phyloP scores from a whole-genome alignment of 345 rosid genomes.

The Diplotaxis tenuifolia region DNA sequence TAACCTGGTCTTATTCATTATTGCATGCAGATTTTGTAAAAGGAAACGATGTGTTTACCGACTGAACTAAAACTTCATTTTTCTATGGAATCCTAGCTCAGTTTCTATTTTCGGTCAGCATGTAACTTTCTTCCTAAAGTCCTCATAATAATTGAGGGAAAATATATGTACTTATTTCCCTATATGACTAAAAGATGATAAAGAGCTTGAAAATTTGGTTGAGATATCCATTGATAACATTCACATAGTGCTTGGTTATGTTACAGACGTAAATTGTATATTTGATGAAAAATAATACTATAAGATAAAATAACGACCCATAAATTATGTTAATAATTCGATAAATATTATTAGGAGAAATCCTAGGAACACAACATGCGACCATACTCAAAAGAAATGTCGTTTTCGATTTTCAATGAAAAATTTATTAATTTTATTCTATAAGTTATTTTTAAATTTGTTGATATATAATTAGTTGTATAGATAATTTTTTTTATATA shows the following conservation, averaged over 20 bases:
- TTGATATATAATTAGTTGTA: too few species aligned
- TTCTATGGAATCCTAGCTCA: not conserved
- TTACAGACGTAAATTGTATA: not conserved
- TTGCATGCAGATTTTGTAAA: not conserved
- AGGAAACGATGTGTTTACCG: not conserved
- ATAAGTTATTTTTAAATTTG: too few species aligned
- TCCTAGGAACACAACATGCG: not conserved
- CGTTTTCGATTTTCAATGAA: too few species aligned
- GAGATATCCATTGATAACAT: not conserved
- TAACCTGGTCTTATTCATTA: not conserved
- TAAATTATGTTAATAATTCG: not conserved
- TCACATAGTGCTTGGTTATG: not conserved
- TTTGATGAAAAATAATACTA: too few species aligned
- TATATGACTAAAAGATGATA: not conserved
- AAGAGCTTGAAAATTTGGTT: not conserved
- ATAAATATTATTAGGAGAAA: too few species aligned
- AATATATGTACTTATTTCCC: not conserved
- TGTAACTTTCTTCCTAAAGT: not conserved
- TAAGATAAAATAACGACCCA: not conserved
- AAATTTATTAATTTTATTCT: too few species aligned
- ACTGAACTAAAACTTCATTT: not conserved
- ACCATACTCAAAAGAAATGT: too few species aligned
- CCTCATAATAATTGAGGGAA: not conserved
- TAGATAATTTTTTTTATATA: too few species aligned
- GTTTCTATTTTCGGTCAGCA: constrained; percentile 16